phyloP scores from a whole-genome alignment of 345 rosid genomes.

The Bruguiera gymnorhiza region DNA sequence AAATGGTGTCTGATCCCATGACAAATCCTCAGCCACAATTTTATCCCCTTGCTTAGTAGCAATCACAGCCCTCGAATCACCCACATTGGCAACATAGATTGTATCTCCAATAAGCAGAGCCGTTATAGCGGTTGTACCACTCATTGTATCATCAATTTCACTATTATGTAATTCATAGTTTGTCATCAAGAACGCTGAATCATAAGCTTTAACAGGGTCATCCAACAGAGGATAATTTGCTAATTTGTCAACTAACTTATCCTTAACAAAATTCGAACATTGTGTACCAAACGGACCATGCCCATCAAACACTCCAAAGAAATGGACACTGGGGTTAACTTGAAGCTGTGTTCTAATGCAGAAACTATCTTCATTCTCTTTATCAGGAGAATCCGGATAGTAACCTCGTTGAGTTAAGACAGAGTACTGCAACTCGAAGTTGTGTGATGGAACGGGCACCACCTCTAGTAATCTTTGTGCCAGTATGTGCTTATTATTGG shows the following conservation, averaged over 20 bases:
- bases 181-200: slow-evolving; percentile 54
- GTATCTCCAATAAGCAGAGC: slow-evolving; percentile 81
- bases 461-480: slow-evolving; percentile 56
- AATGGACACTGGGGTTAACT: slow-evolving; percentile 85
- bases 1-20: slow-evolving; percentile 89
- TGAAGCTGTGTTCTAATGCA: slow-evolving; percentile 64
- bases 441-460: slow-evolving; percentile 59
- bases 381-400: slow-evolving; percentile 77
- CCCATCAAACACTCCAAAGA: slow-evolving; percentile 95
- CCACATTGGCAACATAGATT: slow-evolving; percentile 84
- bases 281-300: slow-evolving; percentile 77
- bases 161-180: slow-evolving; percentile 68
- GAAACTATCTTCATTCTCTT: slow-evolving; percentile 84
- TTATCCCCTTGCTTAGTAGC: slow-evolving; percentile 62
- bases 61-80: slow-evolving; percentile 90
- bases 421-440: slow-evolving; percentile 68
- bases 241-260: slow-evolving; percentile 62
- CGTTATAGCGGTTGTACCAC: slow-evolving; percentile 92
- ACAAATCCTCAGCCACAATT: slow-evolving; percentile 71
- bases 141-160: slow-evolving; percentile 81
- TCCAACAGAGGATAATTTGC: slow-evolving; percentile 50
- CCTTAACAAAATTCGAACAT: slow-evolving; percentile 75
- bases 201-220: slow-evolving; percentile 71
- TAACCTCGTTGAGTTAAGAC: slow-evolving; percentile 72
- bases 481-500: slow-evolving; percentile 40